Conservation (phyloP, 1,139 yeast genomes). For the Taphrina wiesneri region DNA sequence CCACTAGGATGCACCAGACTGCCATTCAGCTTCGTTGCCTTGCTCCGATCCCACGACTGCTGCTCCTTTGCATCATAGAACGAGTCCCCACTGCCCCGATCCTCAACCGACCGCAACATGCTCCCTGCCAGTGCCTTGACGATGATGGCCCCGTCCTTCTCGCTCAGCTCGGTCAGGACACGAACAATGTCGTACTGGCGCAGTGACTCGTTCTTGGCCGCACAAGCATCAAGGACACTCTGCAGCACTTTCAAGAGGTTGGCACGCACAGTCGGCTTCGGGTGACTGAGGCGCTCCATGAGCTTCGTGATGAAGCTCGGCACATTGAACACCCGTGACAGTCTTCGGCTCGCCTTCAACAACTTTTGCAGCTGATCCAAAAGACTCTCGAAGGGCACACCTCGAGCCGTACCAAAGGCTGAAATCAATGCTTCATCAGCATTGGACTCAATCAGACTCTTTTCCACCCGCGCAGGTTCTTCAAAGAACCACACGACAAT, state of each 20-base stretch:
- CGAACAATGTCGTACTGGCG: conserved; percentile 32
- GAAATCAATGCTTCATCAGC: conserved; percentile 38
- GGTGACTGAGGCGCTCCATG: conserved; percentile 38
- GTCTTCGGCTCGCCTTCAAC: conserved; percentile 39
- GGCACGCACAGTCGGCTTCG: conserved; percentile 40
- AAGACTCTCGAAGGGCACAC: conserved; percentile 41
- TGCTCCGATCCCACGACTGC: conserved; percentile 6
- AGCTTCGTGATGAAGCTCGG: conserved; percentile 38
- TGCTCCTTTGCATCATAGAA: conserved; percentile 15
- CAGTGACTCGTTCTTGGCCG: conserved; percentile 2
- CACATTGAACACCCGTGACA: conserved; percentile 38
- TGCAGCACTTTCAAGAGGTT: conserved; percentile 40
- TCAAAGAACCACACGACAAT: conserved; percentile 48
- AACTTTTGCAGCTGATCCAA: conserved; percentile 41
- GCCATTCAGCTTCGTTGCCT: not conserved
- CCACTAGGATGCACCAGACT: not conserved
- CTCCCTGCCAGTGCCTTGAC: conserved; percentile 39
- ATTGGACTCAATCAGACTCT: conserved; percentile 38
- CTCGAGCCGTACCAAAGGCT: conserved; percentile 40
- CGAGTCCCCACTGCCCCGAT: not conserved
- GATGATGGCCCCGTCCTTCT: conserved; percentile 38
- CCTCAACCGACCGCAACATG: conserved; percentile 20
- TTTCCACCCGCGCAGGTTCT: conserved; percentile 44
- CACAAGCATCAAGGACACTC: conserved; percentile 37
- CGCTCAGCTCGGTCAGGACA: conserved; percentile 26